A percentile compares a stretch with the other conserved stretches of the same genome.
phyloP scores from a whole-genome alignment of 305 asterid genomes.

The Fraxinus angustifolia region DNA sequence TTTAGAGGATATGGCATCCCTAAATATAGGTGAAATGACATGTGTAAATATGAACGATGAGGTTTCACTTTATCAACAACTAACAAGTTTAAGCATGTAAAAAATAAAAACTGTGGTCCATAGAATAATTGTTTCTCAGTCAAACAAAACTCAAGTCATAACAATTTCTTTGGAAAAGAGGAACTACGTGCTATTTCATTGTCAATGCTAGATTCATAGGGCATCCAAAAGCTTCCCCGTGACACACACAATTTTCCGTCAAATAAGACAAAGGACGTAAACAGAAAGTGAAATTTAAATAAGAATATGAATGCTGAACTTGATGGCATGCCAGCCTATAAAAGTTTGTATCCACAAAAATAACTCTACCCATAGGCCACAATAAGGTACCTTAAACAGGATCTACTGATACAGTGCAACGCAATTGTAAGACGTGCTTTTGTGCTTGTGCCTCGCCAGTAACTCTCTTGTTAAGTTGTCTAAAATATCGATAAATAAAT shows the following conservation, averaged over 20 bases:
- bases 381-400: neutral
- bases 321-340: neutral
- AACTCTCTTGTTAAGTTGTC: neutral
- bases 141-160: neutral
- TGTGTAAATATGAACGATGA: neutral
- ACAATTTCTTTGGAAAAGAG: neutral
- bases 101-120: neutral
- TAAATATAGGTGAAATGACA: constrained; percentile 7
- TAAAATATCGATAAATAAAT: neutral
- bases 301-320: neutral
- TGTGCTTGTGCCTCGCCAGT: neutral
- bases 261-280: neutral
- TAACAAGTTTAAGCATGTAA: neutral
- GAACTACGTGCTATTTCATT: neutral
- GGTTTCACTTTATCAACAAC: constrained; percentile 5
- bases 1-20: constrained; percentile 99
- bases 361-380: neutral
- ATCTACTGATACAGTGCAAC: neutral
- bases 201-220: neutral
- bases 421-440: neutral
- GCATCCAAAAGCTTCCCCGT: neutral
- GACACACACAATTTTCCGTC: neutral
- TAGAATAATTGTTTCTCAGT: neutral
- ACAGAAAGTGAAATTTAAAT: neutral
- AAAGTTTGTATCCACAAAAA: neutral